Conservation (phyloP, 2,329 filamentous ascomycete genomes). For the Fusarium verrucosum region DNA sequence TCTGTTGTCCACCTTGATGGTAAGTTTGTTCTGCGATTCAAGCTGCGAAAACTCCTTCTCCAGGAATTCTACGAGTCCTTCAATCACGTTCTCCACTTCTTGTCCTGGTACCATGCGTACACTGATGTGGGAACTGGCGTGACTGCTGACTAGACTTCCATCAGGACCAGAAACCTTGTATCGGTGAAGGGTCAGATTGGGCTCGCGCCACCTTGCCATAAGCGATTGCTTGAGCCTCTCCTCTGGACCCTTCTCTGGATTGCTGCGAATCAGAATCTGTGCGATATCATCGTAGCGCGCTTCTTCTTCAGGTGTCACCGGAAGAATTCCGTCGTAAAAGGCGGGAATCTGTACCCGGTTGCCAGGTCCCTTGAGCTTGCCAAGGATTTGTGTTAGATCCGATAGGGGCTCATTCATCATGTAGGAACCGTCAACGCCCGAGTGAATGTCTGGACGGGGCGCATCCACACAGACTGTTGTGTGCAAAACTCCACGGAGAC, state of each 20-base stretch:
- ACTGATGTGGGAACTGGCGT: constrained; percentile 88
- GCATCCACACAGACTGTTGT: constrained; percentile 90
- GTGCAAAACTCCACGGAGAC: constrained; percentile 90
- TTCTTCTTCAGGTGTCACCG: constrained; percentile 78
- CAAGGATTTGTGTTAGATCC: constrained; percentile 84
- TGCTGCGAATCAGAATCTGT: constrained; percentile 75
- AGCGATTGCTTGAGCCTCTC: constrained; percentile 82
- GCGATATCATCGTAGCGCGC: constrained; percentile 86
- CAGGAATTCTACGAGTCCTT: constrained; percentile 73
- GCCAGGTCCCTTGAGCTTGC: constrained; percentile 80
- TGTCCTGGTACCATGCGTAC: constrained; percentile 94
- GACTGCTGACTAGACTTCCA: constrained; percentile 88
- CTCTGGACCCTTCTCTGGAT: constrained; percentile 67
- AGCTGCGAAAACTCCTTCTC: constrained; percentile 76
- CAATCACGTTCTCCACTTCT: constrained; percentile 80
- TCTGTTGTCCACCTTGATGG: constrained; percentile 87
- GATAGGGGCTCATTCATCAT: constrained; percentile 91
- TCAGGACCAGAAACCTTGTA: constrained; percentile 94
- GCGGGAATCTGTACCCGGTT: constrained; percentile 86
- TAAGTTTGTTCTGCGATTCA: constrained; percentile 81
- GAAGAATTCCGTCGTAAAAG: constrained; percentile 87
- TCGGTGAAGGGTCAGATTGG: constrained; percentile 91
- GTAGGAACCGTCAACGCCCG: constrained; percentile 93
- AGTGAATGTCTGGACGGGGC: constrained; percentile 87
- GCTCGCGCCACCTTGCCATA: constrained; percentile 95